Evolutionary conservation across 495 filamentous ascomycete species (phyloP), one percentile per base, ranked within the genome.

Genomic region (Physcia stellaris): DNA sequence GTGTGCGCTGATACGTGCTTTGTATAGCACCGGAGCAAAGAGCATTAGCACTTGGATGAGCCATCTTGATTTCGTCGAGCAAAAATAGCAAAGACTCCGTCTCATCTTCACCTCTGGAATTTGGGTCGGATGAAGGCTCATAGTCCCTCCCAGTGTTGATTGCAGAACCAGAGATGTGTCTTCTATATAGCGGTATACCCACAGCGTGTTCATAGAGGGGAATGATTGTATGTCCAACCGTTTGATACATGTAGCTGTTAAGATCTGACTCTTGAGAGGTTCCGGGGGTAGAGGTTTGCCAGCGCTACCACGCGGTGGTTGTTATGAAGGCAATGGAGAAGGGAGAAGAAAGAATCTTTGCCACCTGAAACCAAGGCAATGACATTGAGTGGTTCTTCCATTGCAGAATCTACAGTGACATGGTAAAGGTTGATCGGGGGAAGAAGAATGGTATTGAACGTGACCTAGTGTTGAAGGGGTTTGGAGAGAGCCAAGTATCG

Each of bases 181-280:
- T 71, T 11, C 87, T 75, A 55, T 86, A 93, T 1, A 94, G 65
- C 7, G 87, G 87, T 22, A 94, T 60, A 2, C 64, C 68, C 3
- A 94, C 75, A 2, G 83, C 84, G 22, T 69, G 48, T 42, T 77
- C 73, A 55, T 94, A 96, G 15, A 93, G 70, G 4, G 88, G 90
- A 34, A 95, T 80, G 15, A 95, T 60, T 37, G 67, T 66, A 60
- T 95, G 87, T 27, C 90, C 90, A 36, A 92, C 82, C 1, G 92
- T 96, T 63, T 98, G 90, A 68, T 95, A 98, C 90, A 98, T 96
- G 75, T 85, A 94, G 67, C 84, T 93, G 60, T 98, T 80, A 47
- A 90, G 70, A 58, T 92, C 86, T 44, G 22, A 31, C 20, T 20
- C 21, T 37, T 30, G 35, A 38, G 44, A 43, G 15, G 35, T 38